Percentiles rank a stretch among this genome's conserved stretches.
These are phyloP conservation scores for Triticum aestivum DNA, from an alignment of 176 grass and related monocot genomes.

Conservation along the genomic window DNA sequence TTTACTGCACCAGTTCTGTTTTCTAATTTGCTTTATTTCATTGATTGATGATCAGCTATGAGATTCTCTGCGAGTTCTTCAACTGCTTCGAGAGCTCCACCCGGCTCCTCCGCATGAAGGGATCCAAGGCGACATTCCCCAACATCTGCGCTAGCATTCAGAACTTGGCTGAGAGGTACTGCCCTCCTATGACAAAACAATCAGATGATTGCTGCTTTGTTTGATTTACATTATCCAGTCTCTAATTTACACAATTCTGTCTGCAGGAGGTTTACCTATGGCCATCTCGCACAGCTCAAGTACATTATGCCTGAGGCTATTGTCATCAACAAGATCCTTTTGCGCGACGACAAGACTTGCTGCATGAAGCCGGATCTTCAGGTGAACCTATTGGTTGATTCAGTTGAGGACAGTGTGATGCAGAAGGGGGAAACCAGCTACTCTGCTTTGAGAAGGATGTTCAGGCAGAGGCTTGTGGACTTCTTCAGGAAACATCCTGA, in stretches of 20 bases:
- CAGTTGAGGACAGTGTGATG: constrained; percentile 34
- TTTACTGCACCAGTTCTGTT: background rate
- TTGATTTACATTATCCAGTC: background rate
- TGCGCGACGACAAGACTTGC: constrained; percentile 66
- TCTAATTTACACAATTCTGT: constrained; percentile 7
- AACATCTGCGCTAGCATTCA: constrained; percentile 73
- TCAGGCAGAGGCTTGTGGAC: constrained; percentile 73
- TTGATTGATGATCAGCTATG: constrained; percentile 42
- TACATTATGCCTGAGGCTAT: constrained; percentile 73
- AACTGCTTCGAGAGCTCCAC: constrained; percentile 79
- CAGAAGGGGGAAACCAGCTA: constrained; percentile 64
- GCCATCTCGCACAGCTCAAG: constrained; percentile 78
- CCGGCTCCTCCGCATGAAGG: constrained; percentile 66
- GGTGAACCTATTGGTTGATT: constrained; percentile 51
- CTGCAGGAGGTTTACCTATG: constrained; percentile 74
- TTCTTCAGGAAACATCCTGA: constrained; percentile 71
- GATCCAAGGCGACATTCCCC: constrained; percentile 58
- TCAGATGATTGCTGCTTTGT: background rate
- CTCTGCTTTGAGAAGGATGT: constrained; percentile 56
- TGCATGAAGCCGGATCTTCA: constrained; percentile 89
- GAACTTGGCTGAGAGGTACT: constrained; percentile 58
- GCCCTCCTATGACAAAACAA: background rate
- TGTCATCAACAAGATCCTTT: constrained; percentile 68
- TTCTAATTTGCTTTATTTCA: background rate
- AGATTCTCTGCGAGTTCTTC: constrained; percentile 80